Conservation (phyloP, 495 filamentous ascomycete genomes). For the Penicillium flavigenum region DNA sequence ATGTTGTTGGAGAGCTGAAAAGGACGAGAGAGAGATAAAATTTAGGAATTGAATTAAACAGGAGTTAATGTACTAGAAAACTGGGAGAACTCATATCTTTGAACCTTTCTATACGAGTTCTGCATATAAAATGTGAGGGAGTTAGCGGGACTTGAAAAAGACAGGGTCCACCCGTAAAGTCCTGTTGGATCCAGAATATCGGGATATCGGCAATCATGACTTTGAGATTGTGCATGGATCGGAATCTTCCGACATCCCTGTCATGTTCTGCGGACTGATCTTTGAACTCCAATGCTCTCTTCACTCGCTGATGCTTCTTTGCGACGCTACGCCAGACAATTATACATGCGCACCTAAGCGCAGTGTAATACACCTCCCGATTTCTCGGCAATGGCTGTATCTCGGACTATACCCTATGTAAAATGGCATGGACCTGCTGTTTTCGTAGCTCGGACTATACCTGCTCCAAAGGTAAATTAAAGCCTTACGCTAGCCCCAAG, state of each 20-base stretch:
- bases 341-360: neutral
- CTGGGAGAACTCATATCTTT: neutral
- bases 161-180: neutral
- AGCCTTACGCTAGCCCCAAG: constrained; percentile 1
- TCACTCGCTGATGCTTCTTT: neutral
- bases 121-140: neutral
- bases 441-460: neutral
- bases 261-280: neutral
- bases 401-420: neutral
- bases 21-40: neutral
- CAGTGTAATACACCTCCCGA: neutral
- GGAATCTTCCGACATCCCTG: neutral
- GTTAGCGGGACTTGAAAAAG: constrained; percentile 2
- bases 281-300: neutral
- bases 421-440: neutral
- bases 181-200: neutral
- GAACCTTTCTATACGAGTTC: neutral
- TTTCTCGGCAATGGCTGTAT: neutral
- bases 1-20: neutral
- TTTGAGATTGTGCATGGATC: neutral
- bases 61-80: neutral
- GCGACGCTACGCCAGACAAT: neutral
- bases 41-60: neutral
- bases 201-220: neutral
- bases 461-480: neutral